These are phyloP conservation scores for Hordeum pubiflorum DNA, from an alignment of 202 grass and related monocot species.

Conservation along the genomic window DNA sequence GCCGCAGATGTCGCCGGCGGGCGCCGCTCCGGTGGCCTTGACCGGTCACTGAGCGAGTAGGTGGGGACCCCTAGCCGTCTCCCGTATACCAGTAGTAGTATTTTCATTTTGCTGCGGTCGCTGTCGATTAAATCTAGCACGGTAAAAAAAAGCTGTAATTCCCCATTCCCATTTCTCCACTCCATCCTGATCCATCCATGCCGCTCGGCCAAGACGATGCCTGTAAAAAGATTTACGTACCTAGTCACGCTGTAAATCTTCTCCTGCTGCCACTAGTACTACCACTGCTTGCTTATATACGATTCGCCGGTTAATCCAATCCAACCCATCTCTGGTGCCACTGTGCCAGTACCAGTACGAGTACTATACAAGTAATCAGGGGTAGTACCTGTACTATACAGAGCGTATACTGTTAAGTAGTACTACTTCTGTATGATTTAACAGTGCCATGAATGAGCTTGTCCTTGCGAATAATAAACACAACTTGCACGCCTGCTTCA, in stretches of 20 bases:
- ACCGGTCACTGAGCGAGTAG: slow-evolving; percentile 35
- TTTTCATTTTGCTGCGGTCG: not conserved
- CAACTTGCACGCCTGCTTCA: not conserved
- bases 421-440: not conserved
- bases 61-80: not conserved
- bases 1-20: not conserved
- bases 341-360: not conserved
- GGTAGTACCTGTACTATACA: not conserved
- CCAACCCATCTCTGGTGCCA: not conserved
- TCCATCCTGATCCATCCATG: not conserved
- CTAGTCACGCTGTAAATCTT: not conserved
- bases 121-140: not conserved
- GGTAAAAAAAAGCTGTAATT: slow-evolving; percentile 26
- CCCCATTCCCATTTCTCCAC: no score
- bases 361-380: not conserved
- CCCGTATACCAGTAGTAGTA: not conserved
- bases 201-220: not conserved
- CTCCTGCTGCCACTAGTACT: not conserved
- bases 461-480: not conserved
- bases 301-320: not conserved
- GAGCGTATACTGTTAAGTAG: no score
- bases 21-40: slow-evolving; percentile 18
- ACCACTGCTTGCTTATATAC: not conserved
- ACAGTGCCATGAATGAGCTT: not conserved
- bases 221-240: slow-evolving; percentile 2